A percentile compares a stretch with the other conserved stretches of the same genome.
Conservation (phyloP, 441 rosid genomes). For the Erodium chrysanthum region DNA sequence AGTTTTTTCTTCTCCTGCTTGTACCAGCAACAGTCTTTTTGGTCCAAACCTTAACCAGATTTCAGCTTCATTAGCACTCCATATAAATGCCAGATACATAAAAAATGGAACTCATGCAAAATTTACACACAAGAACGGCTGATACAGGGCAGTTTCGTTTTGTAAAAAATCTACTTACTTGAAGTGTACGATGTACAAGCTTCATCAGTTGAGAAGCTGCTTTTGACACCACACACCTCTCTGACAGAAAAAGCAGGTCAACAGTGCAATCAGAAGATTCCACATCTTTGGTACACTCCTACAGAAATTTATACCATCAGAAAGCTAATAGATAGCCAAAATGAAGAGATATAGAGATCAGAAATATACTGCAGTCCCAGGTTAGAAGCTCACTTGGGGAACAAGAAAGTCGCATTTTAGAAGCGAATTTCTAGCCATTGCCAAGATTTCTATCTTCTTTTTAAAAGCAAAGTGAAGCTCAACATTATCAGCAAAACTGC, state of each 20-base stretch:
- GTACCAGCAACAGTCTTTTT: neutral
- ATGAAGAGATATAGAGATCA: neutral
- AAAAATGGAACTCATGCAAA: too few species aligned
- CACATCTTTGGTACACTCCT: constrained; percentile 42
- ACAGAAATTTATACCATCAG: constrained; percentile 22
- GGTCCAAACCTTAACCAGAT: too few species aligned
- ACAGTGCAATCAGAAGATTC: constrained; percentile 45
- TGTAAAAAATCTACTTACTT: constrained; percentile 32
- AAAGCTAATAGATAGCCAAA: constrained; percentile 9
- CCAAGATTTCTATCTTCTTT: constrained; percentile 75
- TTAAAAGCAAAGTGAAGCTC: constrained; percentile 92
- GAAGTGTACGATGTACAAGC: constrained; percentile 68
- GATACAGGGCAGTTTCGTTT: neutral
- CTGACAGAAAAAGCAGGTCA: constrained; percentile 66
- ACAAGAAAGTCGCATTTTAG: constrained; percentile 63
- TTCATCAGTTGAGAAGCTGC: constrained; percentile 80
- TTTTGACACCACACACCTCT: constrained; percentile 69
- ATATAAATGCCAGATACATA: too few species aligned
- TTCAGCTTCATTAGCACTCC: too few species aligned
- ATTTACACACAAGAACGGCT: too few species aligned
- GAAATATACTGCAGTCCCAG: constrained; percentile 8
- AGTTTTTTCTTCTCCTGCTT: too few species aligned
- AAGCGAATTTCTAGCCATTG: constrained; percentile 75
- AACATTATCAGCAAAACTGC: constrained; percentile 74
- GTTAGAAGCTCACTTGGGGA: constrained; percentile 48